Evolutionary conservation across 2,329 filamentous ascomycete species (phyloP).

Genomic region (Colletotrichum coccodes): DNA sequence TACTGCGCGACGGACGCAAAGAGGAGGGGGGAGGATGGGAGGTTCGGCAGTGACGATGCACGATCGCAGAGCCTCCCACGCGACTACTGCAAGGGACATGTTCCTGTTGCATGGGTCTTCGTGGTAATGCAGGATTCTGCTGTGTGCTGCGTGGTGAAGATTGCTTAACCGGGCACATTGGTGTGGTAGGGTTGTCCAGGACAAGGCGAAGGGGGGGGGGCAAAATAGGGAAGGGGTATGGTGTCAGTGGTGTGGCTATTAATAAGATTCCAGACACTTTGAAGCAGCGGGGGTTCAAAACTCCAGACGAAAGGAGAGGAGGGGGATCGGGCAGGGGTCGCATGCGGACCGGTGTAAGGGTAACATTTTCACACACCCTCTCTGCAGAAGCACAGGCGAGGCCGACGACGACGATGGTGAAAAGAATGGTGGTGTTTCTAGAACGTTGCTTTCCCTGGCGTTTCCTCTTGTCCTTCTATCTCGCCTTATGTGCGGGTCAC

Average conservation of each 20-base stretch:
- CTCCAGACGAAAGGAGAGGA: slow-evolving; percentile 10
- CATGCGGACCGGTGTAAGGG: neutral
- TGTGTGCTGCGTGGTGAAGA: neutral
- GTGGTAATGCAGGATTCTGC: neutral
- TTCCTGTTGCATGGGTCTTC: neutral
- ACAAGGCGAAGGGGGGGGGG: neutral
- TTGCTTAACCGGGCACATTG: neutral
- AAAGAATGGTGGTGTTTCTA: slow-evolving; percentile 14
- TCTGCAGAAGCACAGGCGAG: neutral
- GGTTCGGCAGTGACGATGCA: neutral
- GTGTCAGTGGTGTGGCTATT: slow-evolving; percentile 10
- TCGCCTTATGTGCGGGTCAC: neutral
- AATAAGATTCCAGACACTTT: slow-evolving; percentile 20
- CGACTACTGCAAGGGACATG: slow-evolving; percentile 12
- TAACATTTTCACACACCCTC: neutral
- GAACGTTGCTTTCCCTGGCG: neutral
- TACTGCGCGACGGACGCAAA: neutral
- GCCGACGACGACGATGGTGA: neutral
- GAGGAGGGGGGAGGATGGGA: neutral
- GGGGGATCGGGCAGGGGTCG: neutral
- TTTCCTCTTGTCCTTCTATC: neutral
- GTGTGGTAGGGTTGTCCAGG: neutral
- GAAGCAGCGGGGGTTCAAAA: neutral
- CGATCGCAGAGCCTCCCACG: neutral
- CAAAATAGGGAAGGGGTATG: neutral